A percentile compares a stretch with the other conserved stretches of the same genome.
Evolutionary conservation across 192 early-diverging fungal genomes (phyloP).

Genomic region (Rhizophagus sp.): DNA sequence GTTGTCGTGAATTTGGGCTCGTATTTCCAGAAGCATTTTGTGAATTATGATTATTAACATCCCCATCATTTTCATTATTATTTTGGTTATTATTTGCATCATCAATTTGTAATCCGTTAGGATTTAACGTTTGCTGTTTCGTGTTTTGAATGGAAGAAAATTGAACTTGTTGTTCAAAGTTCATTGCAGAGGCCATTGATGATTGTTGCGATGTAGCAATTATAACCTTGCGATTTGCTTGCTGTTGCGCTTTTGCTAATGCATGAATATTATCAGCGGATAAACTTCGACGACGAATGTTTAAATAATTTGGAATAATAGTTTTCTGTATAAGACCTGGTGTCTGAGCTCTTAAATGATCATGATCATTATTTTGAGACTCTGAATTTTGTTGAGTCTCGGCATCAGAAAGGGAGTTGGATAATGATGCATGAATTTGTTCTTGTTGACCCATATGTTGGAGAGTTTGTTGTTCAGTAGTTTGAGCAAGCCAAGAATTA

Average conservation of each 20-base stretch:
- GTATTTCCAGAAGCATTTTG: slow-evolving; percentile 2
- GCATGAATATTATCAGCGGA: slow-evolving; percentile 31
- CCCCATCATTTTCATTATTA: slow-evolving; percentile 17
- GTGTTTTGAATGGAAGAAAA: slow-evolving; percentile 8
- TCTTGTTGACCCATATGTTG: background rate
- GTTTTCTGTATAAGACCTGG: slow-evolving; percentile 15
- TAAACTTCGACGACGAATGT: slow-evolving; percentile 28
- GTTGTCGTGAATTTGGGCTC: slow-evolving; percentile 7
- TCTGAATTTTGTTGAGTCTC: slow-evolving; percentile 10
- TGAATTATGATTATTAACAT: slow-evolving; percentile 4
- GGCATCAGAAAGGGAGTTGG: background rate
- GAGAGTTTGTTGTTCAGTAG: background rate
- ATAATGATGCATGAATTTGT: background rate
- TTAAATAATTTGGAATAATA: slow-evolving; percentile 24
- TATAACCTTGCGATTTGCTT: background rate
- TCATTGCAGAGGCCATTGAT: background rate
- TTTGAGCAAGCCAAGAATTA: background rate
- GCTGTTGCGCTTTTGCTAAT: slow-evolving; percentile 22
- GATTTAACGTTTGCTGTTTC: background rate
- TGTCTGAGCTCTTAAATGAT: slow-evolving; percentile 17
- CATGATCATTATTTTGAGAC: background rate
- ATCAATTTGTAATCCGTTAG: slow-evolving; percentile 6
- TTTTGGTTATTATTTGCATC: background rate
- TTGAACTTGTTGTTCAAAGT: slow-evolving; percentile 2
- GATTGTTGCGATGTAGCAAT: background rate